phyloP scores from a whole-genome alignment of 345 rosid genomes.

The Cochlearia excelsa region DNA sequence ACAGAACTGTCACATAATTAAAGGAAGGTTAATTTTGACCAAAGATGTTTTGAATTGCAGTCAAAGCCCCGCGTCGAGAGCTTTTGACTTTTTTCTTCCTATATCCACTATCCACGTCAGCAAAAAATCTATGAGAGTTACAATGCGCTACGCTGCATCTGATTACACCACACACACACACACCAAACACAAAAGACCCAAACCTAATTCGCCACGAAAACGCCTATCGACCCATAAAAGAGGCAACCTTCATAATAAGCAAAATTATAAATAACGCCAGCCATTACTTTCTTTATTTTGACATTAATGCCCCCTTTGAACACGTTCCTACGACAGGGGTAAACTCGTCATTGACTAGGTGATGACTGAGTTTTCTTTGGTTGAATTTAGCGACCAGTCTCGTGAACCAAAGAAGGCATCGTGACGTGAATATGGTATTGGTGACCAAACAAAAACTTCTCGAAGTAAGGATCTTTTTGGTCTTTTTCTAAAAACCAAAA shows the following conservation, averaged over 20 bases:
- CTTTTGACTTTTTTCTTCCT: constrained; percentile 3
- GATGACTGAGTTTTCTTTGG: not conserved
- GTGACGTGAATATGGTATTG: constrained; percentile 18
- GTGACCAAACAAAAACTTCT: constrained; percentile 1
- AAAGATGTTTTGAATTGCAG: constrained; percentile 8
- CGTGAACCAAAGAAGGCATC: constrained; percentile 7
- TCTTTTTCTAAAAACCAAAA: constrained; percentile 4
- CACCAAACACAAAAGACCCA: not conserved
- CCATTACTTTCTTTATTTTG: constrained; percentile 9
- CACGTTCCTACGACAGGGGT: not conserved
- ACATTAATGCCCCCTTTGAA: constrained; percentile 18
- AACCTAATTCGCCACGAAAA: constrained; percentile 35
- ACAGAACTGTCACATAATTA: too few relatives aligned
- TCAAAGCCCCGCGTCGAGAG: constrained; percentile 22
- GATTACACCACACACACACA: constrained; percentile 26
- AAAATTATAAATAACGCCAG: constrained; percentile 30
- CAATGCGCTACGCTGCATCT: constrained; percentile 29
- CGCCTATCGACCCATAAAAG: too few relatives aligned
- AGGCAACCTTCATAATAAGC: constrained; percentile 12
- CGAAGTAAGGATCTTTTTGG: constrained; percentile 6
- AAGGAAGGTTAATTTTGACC: constrained; percentile 21
- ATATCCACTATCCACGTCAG: constrained; percentile 2
- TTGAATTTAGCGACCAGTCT: constrained; percentile 23
- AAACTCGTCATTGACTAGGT: constrained; percentile 2
- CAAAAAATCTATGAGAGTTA: constrained; percentile 8